A percentile compares a stretch with the other conserved stretches of the same genome.
Evolutionary conservation across 2,329 filamentous ascomycete species (phyloP).

Genomic region (Sporothrix brunneoviolacea): DNA sequence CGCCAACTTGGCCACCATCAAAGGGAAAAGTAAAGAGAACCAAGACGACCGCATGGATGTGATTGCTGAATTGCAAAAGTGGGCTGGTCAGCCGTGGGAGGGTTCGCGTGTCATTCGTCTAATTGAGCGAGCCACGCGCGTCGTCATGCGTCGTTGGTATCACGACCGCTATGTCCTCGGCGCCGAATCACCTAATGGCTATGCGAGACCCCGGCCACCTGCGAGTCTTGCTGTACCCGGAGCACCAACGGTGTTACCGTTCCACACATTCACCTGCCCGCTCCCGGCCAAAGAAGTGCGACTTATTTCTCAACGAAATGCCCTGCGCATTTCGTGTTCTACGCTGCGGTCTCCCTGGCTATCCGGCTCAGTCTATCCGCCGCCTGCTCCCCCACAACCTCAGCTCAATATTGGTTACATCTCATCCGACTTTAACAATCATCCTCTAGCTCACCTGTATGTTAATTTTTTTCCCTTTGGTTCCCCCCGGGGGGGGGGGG

Average conservation of each 20-base stretch:
- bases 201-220: slow-evolving; percentile 69
- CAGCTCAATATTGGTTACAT: slow-evolving; percentile 91
- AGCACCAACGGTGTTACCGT: slow-evolving; percentile 89
- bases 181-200: slow-evolving; percentile 51
- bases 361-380: slow-evolving; percentile 70
- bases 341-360: slow-evolving; percentile 85
- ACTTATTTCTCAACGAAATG: slow-evolving; percentile 91
- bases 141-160: slow-evolving; percentile 80
- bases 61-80: slow-evolving; percentile 40
- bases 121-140: slow-evolving; percentile 74
- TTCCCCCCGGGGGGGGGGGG: no score
- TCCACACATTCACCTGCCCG: slow-evolving; percentile 95
- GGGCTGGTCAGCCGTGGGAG: slow-evolving; percentile 78
- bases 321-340: slow-evolving; percentile 83
- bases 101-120: slow-evolving; percentile 78
- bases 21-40: background rate
- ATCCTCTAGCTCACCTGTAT: slow-evolving; percentile 83
- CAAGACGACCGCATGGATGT: slow-evolving; percentile 26
- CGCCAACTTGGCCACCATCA: background rate
- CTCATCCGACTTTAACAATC: slow-evolving; percentile 98
- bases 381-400: slow-evolving; percentile 73
- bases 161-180: slow-evolving; percentile 66
- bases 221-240: slow-evolving; percentile 67
- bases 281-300: slow-evolving; percentile 87
- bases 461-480: background rate